Evolutionary conservation across 352 stramenopile genomes (phyloP).

Genomic region (Globisporangium sylvaticum): DNA sequence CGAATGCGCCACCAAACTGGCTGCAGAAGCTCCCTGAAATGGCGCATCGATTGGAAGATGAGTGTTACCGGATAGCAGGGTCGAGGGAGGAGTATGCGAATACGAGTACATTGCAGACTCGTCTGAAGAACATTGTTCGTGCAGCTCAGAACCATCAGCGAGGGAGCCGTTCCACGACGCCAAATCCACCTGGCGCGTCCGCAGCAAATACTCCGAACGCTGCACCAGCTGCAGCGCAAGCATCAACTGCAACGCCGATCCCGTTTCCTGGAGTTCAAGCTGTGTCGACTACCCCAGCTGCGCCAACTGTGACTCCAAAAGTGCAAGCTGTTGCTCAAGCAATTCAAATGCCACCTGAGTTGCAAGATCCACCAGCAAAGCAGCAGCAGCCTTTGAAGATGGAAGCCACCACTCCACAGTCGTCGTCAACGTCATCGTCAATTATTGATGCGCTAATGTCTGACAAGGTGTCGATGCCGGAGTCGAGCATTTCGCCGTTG

Average conservation of each 20-base stretch:
- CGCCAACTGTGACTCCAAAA: slow-evolving; percentile 16
- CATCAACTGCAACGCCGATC: slow-evolving; percentile 32
- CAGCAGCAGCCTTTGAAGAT: slow-evolving; percentile 22
- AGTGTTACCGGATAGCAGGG: slow-evolving; percentile 90
- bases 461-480: slow-evolving; percentile 34
- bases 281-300: slow-evolving; percentile 15
- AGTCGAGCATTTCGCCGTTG: slow-evolving; percentile 32
- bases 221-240: slow-evolving; percentile 13
- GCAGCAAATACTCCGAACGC: slow-evolving; percentile 5
- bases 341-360: slow-evolving; percentile 73
- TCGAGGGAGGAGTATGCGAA: slow-evolving; percentile 95
- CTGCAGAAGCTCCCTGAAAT: slow-evolving; percentile 97
- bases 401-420: slow-evolving; percentile 24
- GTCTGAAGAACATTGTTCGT: slow-evolving; percentile 94
- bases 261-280: slow-evolving; percentile 57
- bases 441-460: slow-evolving; percentile 44
- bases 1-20: slow-evolving; percentile 95
- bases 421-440: slow-evolving; percentile 26
- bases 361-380: slow-evolving; percentile 46
- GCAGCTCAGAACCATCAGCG: slow-evolving; percentile 65
- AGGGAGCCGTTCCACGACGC: slow-evolving; percentile 27
- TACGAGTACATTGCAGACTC: slow-evolving; percentile 91
- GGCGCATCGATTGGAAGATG: slow-evolving; percentile 96
- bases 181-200: slow-evolving; percentile 17
- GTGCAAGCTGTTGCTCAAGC: slow-evolving; percentile 35